Evolutionary conservation across 2,329 filamentous ascomycete species (phyloP).

Genomic region (Botryotinia calthae): DNA sequence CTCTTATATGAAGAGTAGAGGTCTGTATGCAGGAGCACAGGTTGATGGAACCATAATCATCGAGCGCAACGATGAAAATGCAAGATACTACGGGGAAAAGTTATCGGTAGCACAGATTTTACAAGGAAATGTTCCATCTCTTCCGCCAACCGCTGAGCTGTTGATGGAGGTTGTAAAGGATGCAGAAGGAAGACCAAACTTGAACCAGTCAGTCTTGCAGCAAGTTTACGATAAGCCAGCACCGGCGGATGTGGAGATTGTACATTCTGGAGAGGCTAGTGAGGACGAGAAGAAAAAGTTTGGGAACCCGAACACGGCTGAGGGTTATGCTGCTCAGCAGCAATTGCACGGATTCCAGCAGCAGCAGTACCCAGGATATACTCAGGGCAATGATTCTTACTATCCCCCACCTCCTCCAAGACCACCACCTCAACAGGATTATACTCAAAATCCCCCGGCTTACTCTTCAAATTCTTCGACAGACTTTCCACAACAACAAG

Average conservation of each 20-base stretch:
- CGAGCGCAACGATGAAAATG: slow-evolving; percentile 80
- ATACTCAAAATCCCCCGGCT: not conserved
- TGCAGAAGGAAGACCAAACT: slow-evolving; percentile 76
- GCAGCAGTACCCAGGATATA: slow-evolving; percentile 1
- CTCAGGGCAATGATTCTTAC: slow-evolving; percentile 7
- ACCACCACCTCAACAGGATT: not conserved
- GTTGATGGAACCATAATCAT: slow-evolving; percentile 82
- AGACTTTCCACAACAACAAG: slow-evolving; percentile 4
- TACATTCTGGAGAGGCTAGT: slow-evolving; percentile 17
- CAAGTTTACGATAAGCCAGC: slow-evolving; percentile 22
- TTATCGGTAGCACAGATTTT: slow-evolving; percentile 60
- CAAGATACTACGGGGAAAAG: slow-evolving; percentile 71
- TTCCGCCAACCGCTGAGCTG: slow-evolving; percentile 41
- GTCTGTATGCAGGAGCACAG: slow-evolving; percentile 81
- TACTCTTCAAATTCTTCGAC: not conserved
- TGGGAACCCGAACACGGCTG: slow-evolving; percentile 20
- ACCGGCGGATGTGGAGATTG: slow-evolving; percentile 21
- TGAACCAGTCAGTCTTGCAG: slow-evolving; percentile 49
- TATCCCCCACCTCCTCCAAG: slow-evolving; percentile 15
- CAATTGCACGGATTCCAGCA: slow-evolving; percentile 6
- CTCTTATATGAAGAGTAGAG: slow-evolving; percentile 84
- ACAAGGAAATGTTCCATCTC: slow-evolving; percentile 25
- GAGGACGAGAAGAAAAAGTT: slow-evolving; percentile 20
- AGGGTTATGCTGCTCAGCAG: slow-evolving; percentile 17
- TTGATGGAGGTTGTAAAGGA: slow-evolving; percentile 72